Percentiles rank a stretch among this genome's conserved stretches.
These are phyloP conservation scores for Cyclotella kingstonii DNA, from an alignment of 108 stramenopile genomes.

Conservation along the genomic window DNA sequence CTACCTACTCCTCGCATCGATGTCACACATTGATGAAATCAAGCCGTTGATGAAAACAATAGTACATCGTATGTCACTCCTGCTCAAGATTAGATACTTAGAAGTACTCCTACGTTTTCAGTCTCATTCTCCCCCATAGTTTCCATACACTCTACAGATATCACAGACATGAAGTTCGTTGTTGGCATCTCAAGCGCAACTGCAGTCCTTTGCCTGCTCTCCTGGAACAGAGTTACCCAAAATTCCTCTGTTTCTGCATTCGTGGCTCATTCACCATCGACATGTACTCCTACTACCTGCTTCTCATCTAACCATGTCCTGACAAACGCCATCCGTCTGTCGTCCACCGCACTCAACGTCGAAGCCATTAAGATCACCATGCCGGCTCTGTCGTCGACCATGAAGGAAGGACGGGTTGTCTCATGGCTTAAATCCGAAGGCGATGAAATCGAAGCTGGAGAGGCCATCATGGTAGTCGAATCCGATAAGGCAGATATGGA, in stretches of 20 bases:
- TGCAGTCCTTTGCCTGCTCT: slow-evolving; percentile 30
- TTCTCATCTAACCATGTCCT: slow-evolving; percentile 13
- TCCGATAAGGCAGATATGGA: slow-evolving; percentile 99
- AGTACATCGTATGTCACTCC: too few relatives aligned
- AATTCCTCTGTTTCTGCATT: slow-evolving; percentile 14
- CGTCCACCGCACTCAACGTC: slow-evolving; percentile 43
- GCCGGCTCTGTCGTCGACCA: slow-evolving; percentile 96
- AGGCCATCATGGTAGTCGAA: slow-evolving; percentile 96
- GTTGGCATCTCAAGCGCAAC: slow-evolving; percentile 43
- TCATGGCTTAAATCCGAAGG: slow-evolving; percentile 94
- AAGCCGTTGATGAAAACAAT: too few relatives aligned
- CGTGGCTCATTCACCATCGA: slow-evolving; percentile 12
- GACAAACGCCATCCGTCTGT: slow-evolving; percentile 27
- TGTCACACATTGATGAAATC: too few relatives aligned
- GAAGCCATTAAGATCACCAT: slow-evolving; percentile 85
- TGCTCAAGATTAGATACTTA: too few relatives aligned
- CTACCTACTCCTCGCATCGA: too few relatives aligned
- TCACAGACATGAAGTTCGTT: slow-evolving; percentile 35
- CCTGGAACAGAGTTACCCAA: slow-evolving; percentile 16
- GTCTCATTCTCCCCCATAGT: not conserved
- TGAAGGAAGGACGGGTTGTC: slow-evolving; percentile 96
- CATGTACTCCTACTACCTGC: slow-evolving; percentile 8
- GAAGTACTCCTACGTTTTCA: too few relatives aligned
- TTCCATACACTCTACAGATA: not conserved
- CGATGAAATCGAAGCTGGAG: slow-evolving; percentile 90